Evolutionary conservation across 495 filamentous ascomycete species (phyloP).

Genomic region (Hypoxylon intermedium): DNA sequence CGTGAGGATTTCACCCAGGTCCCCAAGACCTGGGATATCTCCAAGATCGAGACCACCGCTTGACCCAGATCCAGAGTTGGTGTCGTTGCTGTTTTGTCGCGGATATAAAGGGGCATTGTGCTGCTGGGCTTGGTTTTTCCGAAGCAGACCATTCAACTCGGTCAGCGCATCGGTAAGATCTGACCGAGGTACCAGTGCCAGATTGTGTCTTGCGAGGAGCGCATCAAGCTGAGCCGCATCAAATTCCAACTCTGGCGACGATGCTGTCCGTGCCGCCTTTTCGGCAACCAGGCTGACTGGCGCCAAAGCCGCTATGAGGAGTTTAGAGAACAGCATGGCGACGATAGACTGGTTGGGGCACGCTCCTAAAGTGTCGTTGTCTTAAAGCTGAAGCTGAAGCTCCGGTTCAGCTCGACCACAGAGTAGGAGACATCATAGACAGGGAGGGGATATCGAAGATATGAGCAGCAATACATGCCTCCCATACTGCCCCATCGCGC

Average conservation of each 20-base stretch:
- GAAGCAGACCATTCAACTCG: slow-evolving; percentile 45
- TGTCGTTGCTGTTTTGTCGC: slow-evolving; percentile 33
- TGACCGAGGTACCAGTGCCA: slow-evolving; percentile 46
- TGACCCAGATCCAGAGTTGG: slow-evolving; percentile 16
- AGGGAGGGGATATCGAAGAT: slow-evolving; percentile 27
- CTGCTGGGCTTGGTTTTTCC: slow-evolving; percentile 39
- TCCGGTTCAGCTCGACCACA: slow-evolving; percentile 33
- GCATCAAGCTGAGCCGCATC: slow-evolving; percentile 39
- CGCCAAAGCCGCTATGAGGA: slow-evolving; percentile 38
- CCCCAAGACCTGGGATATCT: slow-evolving; percentile 39
- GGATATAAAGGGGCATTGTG: slow-evolving; percentile 37
- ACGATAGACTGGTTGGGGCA: slow-evolving; percentile 5
- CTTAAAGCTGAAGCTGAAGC: slow-evolving; percentile 36
- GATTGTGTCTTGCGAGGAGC: slow-evolving; percentile 44
- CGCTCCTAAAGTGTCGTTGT: slow-evolving; percentile 25
- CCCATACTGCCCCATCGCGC: slow-evolving; percentile 1
- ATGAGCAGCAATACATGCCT: slow-evolving; percentile 25
- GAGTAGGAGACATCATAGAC: slow-evolving; percentile 9
- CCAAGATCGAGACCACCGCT: slow-evolving; percentile 30
- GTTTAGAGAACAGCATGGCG: slow-evolving; percentile 41
- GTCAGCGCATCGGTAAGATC: slow-evolving; percentile 48
- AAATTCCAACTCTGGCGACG: slow-evolving; percentile 36
- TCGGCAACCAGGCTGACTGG: slow-evolving; percentile 38
- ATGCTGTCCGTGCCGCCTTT: slow-evolving; percentile 24
- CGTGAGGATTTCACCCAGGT: slow-evolving; percentile 35